Base-by-base conservation (phyloP, 192 early-diverging fungal species). In the Mycoemilia scoparia region DNA sequence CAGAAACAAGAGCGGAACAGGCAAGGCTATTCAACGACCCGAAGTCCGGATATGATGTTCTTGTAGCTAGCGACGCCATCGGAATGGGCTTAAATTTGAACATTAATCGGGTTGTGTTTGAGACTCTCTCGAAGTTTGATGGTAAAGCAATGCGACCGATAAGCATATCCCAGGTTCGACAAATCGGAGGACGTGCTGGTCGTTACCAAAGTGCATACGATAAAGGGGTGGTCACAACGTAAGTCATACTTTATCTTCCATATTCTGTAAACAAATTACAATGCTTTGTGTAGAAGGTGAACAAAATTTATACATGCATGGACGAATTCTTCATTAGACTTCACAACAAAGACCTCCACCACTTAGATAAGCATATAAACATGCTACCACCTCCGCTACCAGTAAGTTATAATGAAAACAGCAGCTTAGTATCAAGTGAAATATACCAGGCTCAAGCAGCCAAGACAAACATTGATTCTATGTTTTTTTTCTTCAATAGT, bases 81-180 rank as follows among this genome's bases (percentile, higher is more conserved):
- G 92, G 92, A 15, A 97, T 97, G 92, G 92, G 92, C 0, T 64
- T 92, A 7, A 97, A 97, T 51, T 42, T 97, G 74, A 84, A 86
- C 29, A 93, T 97, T 40, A 72, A 76, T 6, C 76, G 92, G 11
- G 69, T 97, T 20, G 68, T 93, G 12, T 92, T 97, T 49, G 73
- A 75, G 26, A 48, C 67, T 0, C 34, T 86, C 11, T 38, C 57
- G 26, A 97, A 97, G 54, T 93, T 64, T 27, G 70, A 97, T 54
- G 87, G 92, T 21, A 39, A 46, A 7, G 32, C 36, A 3, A 32
- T 54, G 2, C 39, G 39, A 6, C 42, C 43, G 2, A 53, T 97
- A 18, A 66, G 66, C 20, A 43, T 80, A 14, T 81, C 84, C 21
- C 81, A 84, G 55, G 59, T 79, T 7, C 87, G 89, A 47, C 89